These are phyloP conservation scores for Onygenales sp. DNA, from an alignment of 2,329 filamentous ascomycete species.

Conservation along the genomic window DNA sequence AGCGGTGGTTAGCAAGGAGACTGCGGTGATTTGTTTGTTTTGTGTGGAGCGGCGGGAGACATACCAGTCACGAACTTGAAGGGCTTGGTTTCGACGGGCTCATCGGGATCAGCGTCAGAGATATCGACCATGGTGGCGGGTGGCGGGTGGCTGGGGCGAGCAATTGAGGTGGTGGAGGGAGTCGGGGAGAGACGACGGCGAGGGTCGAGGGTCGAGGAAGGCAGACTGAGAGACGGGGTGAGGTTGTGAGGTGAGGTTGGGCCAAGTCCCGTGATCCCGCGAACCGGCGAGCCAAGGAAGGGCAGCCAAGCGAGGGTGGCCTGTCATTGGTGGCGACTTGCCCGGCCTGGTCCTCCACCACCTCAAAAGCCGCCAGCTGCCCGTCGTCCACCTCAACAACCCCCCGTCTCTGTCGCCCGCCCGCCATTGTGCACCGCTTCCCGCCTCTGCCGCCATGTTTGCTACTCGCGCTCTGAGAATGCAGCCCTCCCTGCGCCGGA, in stretches of 20 bases:
- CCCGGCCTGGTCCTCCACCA: too few relatives aligned
- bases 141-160: constrained; percentile 10
- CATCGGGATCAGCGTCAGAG: constrained; percentile 52
- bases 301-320: constrained; percentile 6
- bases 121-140: constrained; percentile 68
- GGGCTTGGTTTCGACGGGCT: constrained; percentile 87
- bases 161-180: constrained; percentile 23
- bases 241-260: constrained; percentile 9
- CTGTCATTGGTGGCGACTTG: constrained; percentile 4
- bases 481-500: constrained; percentile 39
- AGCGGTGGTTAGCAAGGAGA: constrained; percentile 28
- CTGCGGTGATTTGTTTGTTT: constrained; percentile 15
- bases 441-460: constrained; percentile 47
- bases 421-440: background rate
- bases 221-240: background rate
- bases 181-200: constrained; percentile 7
- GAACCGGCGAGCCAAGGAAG: constrained; percentile 7
- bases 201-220: constrained; percentile 19
- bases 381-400: too few relatives aligned
- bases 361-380: too few relatives aligned
- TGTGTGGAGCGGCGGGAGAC: constrained; percentile 27
- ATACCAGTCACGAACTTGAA: constrained; percentile 99
- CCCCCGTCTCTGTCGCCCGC: background rate
- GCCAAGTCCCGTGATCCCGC: constrained; percentile 12
- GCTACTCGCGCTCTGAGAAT: constrained; percentile 57